A percentile compares a stretch with the other conserved stretches of the same genome.
phyloP scores from a whole-genome alignment of 2,329 filamentous ascomycete genomes.

The Fusarium sulawesiense region DNA sequence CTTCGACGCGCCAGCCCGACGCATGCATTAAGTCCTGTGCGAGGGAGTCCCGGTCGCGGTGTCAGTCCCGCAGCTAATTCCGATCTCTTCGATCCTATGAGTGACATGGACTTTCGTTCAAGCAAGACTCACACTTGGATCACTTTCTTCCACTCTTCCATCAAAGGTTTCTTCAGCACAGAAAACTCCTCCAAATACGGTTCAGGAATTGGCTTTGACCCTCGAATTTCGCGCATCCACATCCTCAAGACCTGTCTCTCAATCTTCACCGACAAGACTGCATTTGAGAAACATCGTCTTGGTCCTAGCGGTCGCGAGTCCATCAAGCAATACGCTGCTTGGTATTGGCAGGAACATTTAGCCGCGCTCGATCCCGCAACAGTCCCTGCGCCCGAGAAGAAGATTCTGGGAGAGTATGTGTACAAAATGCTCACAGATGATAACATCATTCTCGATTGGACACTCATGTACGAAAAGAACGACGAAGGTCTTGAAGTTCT shows the following conservation, averaged over 20 bases:
- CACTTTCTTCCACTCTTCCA: slow-evolving; percentile 55
- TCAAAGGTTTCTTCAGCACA: slow-evolving; percentile 54
- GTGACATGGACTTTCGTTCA: slow-evolving; percentile 55
- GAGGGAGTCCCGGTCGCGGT: slow-evolving; percentile 31
- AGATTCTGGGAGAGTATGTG: slow-evolving; percentile 49
- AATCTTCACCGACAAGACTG: slow-evolving; percentile 52
- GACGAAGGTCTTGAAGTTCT: slow-evolving; percentile 57
- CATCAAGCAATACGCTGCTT: slow-evolving; percentile 55
- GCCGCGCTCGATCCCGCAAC: slow-evolving; percentile 48
- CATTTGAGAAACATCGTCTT: slow-evolving; percentile 47
- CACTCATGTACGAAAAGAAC: slow-evolving; percentile 54
- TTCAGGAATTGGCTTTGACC: slow-evolving; percentile 50
- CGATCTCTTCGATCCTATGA: slow-evolving; percentile 48
- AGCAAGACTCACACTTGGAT: slow-evolving; percentile 56
- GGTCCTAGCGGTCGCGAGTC: slow-evolving; percentile 44
- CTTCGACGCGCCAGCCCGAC: slow-evolving; percentile 21
- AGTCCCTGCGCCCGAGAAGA: slow-evolving; percentile 48
- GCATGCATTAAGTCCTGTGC: slow-evolving; percentile 21
- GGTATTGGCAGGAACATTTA: slow-evolving; percentile 60
- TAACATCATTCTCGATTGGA: slow-evolving; percentile 54
- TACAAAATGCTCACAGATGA: slow-evolving; percentile 54
- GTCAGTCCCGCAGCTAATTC: slow-evolving; percentile 47
- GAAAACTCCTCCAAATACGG: slow-evolving; percentile 44
- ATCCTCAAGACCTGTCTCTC: slow-evolving; percentile 54
- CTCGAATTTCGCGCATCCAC: slow-evolving; percentile 50